Conservation (phyloP, 2,329 filamentous ascomycete species). For the Neofusicoccum laricinum region DNA sequence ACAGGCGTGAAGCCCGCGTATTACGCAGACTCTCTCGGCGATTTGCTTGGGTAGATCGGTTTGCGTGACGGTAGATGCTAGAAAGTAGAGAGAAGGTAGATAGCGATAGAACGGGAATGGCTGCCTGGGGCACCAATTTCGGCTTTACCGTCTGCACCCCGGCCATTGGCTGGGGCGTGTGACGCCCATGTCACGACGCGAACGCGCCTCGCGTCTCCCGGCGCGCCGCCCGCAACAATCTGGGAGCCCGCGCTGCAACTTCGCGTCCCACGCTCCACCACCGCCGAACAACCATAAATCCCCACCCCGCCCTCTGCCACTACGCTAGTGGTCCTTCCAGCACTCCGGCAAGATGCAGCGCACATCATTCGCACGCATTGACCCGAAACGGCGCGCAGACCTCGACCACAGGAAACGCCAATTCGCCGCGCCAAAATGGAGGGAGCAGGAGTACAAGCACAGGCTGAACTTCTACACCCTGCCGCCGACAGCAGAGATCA, state of each 20-base stretch:
- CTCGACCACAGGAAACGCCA: slow-evolving; percentile 82
- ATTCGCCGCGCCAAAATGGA: slow-evolving; percentile 74
- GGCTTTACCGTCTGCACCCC: neutral
- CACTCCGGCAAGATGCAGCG: slow-evolving; percentile 32
- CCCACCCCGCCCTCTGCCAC: neutral
- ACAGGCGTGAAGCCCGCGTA: slow-evolving; percentile 71
- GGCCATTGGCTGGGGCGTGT: neutral
- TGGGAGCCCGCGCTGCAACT: neutral
- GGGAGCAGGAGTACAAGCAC: slow-evolving; percentile 75
- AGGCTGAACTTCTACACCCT: slow-evolving; percentile 89
- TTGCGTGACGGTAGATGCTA: neutral
- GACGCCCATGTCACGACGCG: slow-evolving; percentile 5
- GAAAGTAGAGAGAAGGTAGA: neutral
- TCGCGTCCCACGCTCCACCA: neutral
- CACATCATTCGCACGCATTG: slow-evolving; percentile 43
- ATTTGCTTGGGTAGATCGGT: slow-evolving; percentile 52
- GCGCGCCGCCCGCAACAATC: slow-evolving; percentile 3
- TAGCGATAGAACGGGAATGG: neutral
- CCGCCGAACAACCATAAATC: neutral
- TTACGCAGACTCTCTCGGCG: slow-evolving; percentile 81
- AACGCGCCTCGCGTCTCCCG: slow-evolving; percentile 18
- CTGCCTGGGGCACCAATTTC: neutral
- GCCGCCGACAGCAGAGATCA: slow-evolving; percentile 90
- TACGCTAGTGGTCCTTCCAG: neutral
- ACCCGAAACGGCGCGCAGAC: slow-evolving; percentile 70